Conservation (phyloP, 176 grass and related monocot genomes). For the Phyllostachys edulis region DNA sequence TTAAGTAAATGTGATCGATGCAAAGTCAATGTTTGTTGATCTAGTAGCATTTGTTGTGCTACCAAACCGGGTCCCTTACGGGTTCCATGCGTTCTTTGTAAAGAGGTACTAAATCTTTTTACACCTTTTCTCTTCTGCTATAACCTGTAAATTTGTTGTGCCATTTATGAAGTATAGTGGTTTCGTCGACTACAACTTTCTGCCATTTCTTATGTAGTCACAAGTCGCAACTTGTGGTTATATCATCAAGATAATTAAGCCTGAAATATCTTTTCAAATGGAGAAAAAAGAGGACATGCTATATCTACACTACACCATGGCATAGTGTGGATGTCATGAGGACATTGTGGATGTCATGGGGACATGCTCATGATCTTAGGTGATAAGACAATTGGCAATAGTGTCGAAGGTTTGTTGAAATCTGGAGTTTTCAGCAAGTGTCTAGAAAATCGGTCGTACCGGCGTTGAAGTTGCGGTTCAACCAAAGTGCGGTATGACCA, state of each 20-base stretch:
- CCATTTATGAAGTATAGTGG: not conserved
- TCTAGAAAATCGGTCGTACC: too few species aligned
- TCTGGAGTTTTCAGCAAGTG: too few species aligned
- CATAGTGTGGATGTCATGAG: too few species aligned
- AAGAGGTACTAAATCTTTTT: slow-evolving; percentile 48
- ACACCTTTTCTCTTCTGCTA: not conserved
- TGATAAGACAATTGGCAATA: too few species aligned
- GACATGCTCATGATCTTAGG: too few species aligned
- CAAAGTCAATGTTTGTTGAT: slow-evolving; percentile 85
- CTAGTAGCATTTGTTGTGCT: slow-evolving; percentile 82
- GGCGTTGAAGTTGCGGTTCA: too few species aligned
- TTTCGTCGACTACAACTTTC: not conserved
- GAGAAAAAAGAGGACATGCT: not conserved
- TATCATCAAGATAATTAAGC: not conserved
- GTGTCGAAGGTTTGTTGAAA: too few species aligned
- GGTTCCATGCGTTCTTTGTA: slow-evolving; percentile 93
- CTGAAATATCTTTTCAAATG: not conserved
- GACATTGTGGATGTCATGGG: too few species aligned
- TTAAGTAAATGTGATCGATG: slow-evolving; percentile 83
- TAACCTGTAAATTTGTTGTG: not conserved
- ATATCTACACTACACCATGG: too few species aligned
- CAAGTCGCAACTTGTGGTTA: not conserved
- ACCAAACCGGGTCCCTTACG: slow-evolving; percentile 75
- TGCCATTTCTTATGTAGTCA: not conserved
- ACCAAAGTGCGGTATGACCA: too few species aligned